These are phyloP conservation scores for Scedosporium boydii DNA, from an alignment of 2,329 filamentous ascomycete species.

Conservation along the genomic window DNA sequence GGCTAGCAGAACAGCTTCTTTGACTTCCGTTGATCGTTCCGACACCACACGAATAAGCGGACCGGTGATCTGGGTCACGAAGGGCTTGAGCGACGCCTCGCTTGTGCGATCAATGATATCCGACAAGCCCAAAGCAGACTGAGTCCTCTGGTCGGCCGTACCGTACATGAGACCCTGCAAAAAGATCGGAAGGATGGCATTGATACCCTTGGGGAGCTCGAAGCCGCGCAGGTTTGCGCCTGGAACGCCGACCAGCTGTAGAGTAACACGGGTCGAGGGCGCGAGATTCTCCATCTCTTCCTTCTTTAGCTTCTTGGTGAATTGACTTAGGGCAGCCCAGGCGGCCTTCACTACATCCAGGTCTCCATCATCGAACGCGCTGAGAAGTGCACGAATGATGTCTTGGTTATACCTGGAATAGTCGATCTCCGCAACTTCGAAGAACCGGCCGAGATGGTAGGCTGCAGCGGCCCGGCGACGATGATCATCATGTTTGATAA, in stretches of 20 bases:
- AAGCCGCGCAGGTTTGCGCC: conserved; percentile 83
- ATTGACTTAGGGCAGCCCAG: conserved; percentile 76
- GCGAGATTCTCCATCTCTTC: conserved; percentile 97
- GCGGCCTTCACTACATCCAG: conserved; percentile 76
- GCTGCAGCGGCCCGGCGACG: conserved; percentile 69
- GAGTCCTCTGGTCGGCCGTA: conserved; percentile 80
- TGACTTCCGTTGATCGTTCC: conserved; percentile 91
- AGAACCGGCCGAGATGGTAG: conserved; percentile 77
- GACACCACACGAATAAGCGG: conserved; percentile 96
- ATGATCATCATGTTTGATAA: conserved; percentile 91
- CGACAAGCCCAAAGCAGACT: conserved; percentile 85
- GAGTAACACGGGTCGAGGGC: conserved; percentile 71
- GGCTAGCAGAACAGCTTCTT: conserved; percentile 85
- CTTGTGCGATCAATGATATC: conserved; percentile 92
- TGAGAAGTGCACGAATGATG: conserved; percentile 79
- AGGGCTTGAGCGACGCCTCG: conserved; percentile 79
- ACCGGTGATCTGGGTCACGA: conserved; percentile 95
- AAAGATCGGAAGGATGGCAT: conserved; percentile 92
- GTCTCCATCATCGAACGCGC: conserved; percentile 86
- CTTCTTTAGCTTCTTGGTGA: conserved; percentile 85
- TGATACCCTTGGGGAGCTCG: conserved; percentile 90
- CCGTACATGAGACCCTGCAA: conserved; percentile 97
- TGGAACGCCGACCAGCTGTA: conserved; percentile 80
- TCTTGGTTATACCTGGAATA: conserved; percentile 96
- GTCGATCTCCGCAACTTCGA: conserved; percentile 68